Evolutionary conservation across 139 green algal genomes (phyloP).

Genomic region (Pseudopediastrum boryanum): DNA sequence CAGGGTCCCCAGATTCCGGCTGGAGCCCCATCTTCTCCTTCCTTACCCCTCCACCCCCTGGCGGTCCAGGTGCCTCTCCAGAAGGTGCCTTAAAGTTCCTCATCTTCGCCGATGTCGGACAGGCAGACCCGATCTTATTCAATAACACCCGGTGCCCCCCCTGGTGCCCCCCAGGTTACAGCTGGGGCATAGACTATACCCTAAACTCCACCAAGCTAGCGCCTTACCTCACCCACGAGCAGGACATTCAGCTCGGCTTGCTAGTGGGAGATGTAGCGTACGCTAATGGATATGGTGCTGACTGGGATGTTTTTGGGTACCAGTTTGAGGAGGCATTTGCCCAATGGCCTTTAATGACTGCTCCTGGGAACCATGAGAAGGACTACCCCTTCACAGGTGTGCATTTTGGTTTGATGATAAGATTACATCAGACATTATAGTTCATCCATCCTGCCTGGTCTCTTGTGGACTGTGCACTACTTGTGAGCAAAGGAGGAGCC

Average conservation of each 20-base stretch:
- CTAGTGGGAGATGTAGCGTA: conserved; percentile 21
- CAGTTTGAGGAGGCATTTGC: conserved; percentile 6
- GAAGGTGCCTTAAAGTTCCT: conserved; percentile 3
- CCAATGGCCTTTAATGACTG: conserved; percentile 8
- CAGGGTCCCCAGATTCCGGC: background rate
- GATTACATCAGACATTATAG: too few relatives aligned
- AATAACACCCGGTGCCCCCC: conserved; percentile 15
- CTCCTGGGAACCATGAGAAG: conserved; percentile 21
- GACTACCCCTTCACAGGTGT: background rate
- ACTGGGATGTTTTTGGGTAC: conserved; percentile 25
- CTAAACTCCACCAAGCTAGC: conserved; percentile 9
- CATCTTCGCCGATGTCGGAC: conserved; percentile 18
- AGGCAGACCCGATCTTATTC: conserved; percentile 15
- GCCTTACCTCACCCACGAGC: background rate
- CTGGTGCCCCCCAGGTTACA: conserved; percentile 11
- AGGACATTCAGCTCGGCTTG: background rate
- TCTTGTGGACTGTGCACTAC: too few relatives aligned
- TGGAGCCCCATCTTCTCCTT: conserved; percentile 7
- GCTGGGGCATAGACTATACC: conserved; percentile 9
- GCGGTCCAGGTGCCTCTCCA: background rate
- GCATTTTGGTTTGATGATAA: too few relatives aligned
- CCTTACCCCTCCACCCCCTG: background rate
- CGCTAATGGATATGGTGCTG: conserved; percentile 4
- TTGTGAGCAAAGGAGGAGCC: too few relatives aligned
- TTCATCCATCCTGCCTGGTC: too few relatives aligned